phyloP scores from a whole-genome alignment of 73 alveolate genomes.

The Tetrahymena malaccensis region DNA sequence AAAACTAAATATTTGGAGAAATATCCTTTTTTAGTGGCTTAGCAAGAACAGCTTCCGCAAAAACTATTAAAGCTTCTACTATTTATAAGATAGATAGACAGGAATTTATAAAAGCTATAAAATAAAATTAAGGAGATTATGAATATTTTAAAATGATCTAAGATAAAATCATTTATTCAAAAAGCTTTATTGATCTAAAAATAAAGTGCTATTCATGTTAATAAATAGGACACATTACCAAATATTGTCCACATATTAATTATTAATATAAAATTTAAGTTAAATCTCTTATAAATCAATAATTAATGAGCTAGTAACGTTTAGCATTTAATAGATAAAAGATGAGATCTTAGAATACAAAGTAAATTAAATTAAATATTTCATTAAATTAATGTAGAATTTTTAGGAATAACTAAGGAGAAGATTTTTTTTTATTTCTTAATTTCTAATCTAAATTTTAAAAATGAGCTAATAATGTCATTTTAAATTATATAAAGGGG shows the following conservation, averaged over 20 bases:
- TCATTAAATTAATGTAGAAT: too few relatives aligned
- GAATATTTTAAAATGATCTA: background rate
- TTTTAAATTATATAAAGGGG: too few relatives aligned
- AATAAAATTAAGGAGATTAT: background rate
- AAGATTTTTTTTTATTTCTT: too few relatives aligned
- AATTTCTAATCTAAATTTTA: too few relatives aligned
- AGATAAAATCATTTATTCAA: background rate
- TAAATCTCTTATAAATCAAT: background rate
- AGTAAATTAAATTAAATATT: background rate
- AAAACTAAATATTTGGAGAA: background rate
- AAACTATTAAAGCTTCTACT: background rate
- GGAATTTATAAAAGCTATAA: background rate
- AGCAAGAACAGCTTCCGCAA: background rate
- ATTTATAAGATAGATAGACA: background rate
- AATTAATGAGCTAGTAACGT: background rate
- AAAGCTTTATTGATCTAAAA: background rate
- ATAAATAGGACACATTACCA: background rate
- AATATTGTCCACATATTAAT: background rate
- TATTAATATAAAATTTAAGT: background rate
- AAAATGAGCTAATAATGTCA: too few relatives aligned
- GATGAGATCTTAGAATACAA: background rate
- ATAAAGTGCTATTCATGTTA: background rate
- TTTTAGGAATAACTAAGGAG: too few relatives aligned
- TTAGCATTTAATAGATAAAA: background rate
- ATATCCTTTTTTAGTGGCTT: background rate